phyloP scores from a whole-genome alignment of 2,329 filamentous ascomycete genomes.

The Zymoseptoria pseudotritici region DNA sequence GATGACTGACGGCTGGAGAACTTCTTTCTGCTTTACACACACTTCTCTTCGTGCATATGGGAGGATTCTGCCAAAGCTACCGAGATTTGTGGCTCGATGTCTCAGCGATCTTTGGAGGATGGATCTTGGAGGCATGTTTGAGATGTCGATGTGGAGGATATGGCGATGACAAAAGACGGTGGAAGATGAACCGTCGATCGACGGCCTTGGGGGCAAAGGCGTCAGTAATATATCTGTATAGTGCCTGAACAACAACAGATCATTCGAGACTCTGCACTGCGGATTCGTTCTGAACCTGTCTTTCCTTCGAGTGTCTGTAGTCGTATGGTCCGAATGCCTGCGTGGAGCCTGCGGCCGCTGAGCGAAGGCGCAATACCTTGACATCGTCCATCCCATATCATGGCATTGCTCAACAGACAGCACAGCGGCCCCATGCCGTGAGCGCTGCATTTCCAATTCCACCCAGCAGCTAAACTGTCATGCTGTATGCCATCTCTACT shows the following conservation, averaged over 20 bases:
- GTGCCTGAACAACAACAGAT: background rate
- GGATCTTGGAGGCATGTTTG: background rate
- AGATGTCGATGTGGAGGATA: background rate
- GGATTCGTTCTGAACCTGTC: too few relatives aligned
- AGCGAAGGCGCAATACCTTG: background rate
- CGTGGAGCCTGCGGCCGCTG: background rate
- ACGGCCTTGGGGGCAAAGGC: background rate
- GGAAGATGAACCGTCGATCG: background rate
- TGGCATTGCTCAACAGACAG: background rate
- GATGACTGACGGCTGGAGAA: conserved; percentile 1
- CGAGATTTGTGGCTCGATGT: background rate
- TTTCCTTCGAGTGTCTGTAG: too few relatives aligned
- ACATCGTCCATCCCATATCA: background rate
- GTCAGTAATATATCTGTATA: background rate
- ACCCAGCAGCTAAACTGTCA: background rate
- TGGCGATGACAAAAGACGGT: background rate
- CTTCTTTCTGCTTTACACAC: background rate
- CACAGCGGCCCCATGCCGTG: background rate
- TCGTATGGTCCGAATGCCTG: too few relatives aligned
- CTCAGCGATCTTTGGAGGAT: background rate
- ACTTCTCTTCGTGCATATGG: background rate
- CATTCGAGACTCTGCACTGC: background rate
- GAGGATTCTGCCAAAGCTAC: background rate
- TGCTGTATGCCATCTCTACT: background rate
- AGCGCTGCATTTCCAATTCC: background rate